Conservation (phyloP, 2,329 filamentous ascomycete species). For the Grosmannia huntii region DNA sequence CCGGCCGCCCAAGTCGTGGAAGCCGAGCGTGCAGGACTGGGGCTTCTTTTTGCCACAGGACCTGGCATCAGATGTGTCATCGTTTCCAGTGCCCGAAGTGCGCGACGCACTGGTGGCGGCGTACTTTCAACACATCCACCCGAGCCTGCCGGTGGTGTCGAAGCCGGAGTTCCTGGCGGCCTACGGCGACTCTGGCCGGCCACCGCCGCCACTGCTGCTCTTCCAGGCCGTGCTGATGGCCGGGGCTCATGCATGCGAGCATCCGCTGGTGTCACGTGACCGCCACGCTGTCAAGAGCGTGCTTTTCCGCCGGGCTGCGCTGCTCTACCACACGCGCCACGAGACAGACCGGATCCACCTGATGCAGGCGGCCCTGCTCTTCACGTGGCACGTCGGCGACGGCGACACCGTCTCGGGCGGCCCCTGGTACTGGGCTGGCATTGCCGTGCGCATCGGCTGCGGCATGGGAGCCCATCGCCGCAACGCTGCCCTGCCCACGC, state of each 20-base stretch:
- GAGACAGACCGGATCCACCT: conserved; percentile 17
- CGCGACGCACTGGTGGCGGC: conserved; percentile 15
- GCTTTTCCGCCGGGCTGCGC: conserved; percentile 16
- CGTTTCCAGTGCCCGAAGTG: conserved; percentile 12
- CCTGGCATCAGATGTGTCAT: conserved; percentile 7
- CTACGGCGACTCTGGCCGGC: conserved; percentile 2
- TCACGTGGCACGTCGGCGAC: conserved; percentile 16
- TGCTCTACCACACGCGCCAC: conserved; percentile 16
- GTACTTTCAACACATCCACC: conserved; percentile 19
- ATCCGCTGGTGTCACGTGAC: conserved; percentile 14
- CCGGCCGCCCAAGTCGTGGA: conserved; percentile 10
- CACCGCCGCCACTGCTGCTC: conserved; percentile 16
- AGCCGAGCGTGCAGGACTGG: conserved; percentile 6
- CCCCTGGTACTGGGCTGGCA: conserved; percentile 16
- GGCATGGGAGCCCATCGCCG: conserved; percentile 17
- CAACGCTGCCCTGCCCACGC: conserved; percentile 1
- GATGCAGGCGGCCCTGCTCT: conserved; percentile 17
- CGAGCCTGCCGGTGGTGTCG: conserved; percentile 17
- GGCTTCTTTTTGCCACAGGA: conserved; percentile 2
- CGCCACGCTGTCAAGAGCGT: conserved; percentile 13
- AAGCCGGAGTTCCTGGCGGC: conserved; percentile 10
- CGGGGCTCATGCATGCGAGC: conserved; percentile 14
- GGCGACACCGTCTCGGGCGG: conserved; percentile 14
- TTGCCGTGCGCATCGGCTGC: conserved; percentile 16
- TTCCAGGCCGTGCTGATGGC: conserved; percentile 18